A percentile compares a stretch with the other conserved stretches of the same genome.
These are phyloP conservation scores for Ehretia macrophylla DNA, from an alignment of 257 asterid genomes.

Conservation along the genomic window DNA sequence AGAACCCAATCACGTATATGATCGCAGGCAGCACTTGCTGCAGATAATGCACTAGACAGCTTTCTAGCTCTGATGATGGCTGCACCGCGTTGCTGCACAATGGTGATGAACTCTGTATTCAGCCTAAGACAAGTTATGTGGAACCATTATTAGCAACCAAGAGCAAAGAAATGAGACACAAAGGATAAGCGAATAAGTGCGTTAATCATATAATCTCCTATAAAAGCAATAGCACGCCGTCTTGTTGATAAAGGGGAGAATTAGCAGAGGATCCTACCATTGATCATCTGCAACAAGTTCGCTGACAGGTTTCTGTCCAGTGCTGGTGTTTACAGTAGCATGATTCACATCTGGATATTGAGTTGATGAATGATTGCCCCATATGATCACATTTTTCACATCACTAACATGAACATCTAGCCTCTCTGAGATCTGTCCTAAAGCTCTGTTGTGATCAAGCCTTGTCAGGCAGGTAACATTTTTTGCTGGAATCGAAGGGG, in stretches of 20 bases:
- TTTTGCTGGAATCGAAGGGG: constrained; percentile 64
- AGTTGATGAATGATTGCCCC: constrained; percentile 93
- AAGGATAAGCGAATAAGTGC: neutral
- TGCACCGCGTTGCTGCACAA: constrained; percentile 65
- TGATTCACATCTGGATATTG: constrained; percentile 84
- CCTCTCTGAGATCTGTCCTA: constrained; percentile 59
- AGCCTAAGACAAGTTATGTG: constrained; percentile 42
- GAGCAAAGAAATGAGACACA: neutral
- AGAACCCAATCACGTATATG: constrained; percentile 78
- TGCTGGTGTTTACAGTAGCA: constrained; percentile 38
- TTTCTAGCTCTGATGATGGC: constrained; percentile 73
- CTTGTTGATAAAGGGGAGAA: too few relatives aligned
- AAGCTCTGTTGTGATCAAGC: constrained; percentile 77
- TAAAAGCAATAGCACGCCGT: too few relatives aligned
- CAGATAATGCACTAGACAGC: constrained; percentile 77
- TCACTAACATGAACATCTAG: constrained; percentile 56
- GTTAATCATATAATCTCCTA: too few relatives aligned
- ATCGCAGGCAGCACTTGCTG: constrained; percentile 85
- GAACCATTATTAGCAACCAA: neutral
- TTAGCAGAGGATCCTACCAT: constrained; percentile 32
- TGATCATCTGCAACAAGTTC: constrained; percentile 51
- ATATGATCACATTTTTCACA: constrained; percentile 67
- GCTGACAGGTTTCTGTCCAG: constrained; percentile 36
- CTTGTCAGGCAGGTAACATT: constrained; percentile 82
- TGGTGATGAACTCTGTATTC: constrained; percentile 49